Evolutionary conservation across 371 early-diverging fungal genomes (phyloP), one percentile per base, ranked within the genome.

Genomic region (Apophysomyces trapeziformis): DNA sequence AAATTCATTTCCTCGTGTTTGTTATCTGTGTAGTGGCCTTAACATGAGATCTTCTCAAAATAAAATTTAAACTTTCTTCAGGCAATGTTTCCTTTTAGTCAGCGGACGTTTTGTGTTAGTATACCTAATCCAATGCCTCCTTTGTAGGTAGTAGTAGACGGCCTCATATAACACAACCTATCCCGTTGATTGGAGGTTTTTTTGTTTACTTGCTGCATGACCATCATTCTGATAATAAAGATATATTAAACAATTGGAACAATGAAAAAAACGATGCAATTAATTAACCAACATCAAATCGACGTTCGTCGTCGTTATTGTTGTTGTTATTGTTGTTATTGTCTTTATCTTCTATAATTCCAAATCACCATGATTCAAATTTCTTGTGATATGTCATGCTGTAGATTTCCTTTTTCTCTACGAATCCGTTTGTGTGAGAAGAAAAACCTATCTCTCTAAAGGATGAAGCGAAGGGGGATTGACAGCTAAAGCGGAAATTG

Each of bases 21-120:
- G 54, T 50, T 50, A 50, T 50, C 54, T n/a, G 21, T 21, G 32
- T 26, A 26, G 32, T 50, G 21, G 9, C 21, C 54, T 21, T 50
- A 21, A 21, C 54, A 50, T 50, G 54, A 50, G 54, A 50, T 50
- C 54, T 50, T 50, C 54, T 18, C 54, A 50, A 50, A 50, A 50
- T 9, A 50, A 50, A 41, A 41, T 41, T 41, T 50, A 50, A 50
- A 26, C 54, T 50, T 50, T 50, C 32, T 50, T 21, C 54, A 47
- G n/a, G 47, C 16, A 47, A 47, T 47, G 47, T 47, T 47, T 11
- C 41, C 54, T 50, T 21, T 50, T 50, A 50, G 54, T 50, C 54
- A 50, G 54, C 54, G 41, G 41, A 41, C 41, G 41, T 41, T 26
- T 26, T 41, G 41, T 41, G 41, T 26, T 18, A 21, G 54, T 9